Conservation (phyloP, 1,139 yeast genomes). For the Taphrina flavorubra region DNA sequence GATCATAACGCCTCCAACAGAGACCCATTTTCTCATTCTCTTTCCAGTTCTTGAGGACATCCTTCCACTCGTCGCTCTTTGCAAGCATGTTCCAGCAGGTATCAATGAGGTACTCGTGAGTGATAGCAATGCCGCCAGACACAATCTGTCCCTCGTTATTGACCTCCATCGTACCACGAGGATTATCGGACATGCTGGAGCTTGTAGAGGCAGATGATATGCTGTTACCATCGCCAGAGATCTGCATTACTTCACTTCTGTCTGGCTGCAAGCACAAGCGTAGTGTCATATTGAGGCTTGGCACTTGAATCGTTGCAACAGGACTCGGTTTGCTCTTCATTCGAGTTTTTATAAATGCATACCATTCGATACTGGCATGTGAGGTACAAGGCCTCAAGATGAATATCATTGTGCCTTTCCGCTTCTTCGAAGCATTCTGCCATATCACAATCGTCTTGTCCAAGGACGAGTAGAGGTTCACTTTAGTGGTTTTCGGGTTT, state of each 20-base stretch:
- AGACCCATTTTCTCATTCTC: constrained; percentile 56
- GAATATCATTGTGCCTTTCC: constrained; percentile 54
- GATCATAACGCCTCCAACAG: constrained; percentile 71
- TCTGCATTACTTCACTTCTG: background rate
- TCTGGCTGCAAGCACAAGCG: constrained; percentile 56
- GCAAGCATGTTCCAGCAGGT: constrained; percentile 50
- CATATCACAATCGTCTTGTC: constrained; percentile 58
- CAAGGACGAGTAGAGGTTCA: constrained; percentile 65
- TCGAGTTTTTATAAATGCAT: constrained; percentile 61
- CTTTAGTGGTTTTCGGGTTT: constrained; percentile 50
- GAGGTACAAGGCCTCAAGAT: constrained; percentile 63
- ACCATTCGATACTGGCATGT: constrained; percentile 65
- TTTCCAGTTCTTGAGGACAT: constrained; percentile 49
- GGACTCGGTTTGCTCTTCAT: constrained; percentile 52
- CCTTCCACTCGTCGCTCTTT: constrained; percentile 47
- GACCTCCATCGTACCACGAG: constrained; percentile 1
- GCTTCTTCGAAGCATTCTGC: constrained; percentile 35
- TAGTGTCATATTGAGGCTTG: constrained; percentile 57
- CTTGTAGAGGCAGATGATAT: background rate
- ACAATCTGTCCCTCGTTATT: constrained; percentile 35
- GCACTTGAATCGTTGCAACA: constrained; percentile 57
- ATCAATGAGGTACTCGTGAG: constrained; percentile 48
- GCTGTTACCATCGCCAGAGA: constrained; percentile 4
- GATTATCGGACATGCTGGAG: background rate
- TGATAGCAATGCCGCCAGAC: constrained; percentile 46